These are phyloP conservation scores for Cercospora berteroae DNA, from an alignment of 2,329 filamentous ascomycete species.

Conservation along the genomic window DNA sequence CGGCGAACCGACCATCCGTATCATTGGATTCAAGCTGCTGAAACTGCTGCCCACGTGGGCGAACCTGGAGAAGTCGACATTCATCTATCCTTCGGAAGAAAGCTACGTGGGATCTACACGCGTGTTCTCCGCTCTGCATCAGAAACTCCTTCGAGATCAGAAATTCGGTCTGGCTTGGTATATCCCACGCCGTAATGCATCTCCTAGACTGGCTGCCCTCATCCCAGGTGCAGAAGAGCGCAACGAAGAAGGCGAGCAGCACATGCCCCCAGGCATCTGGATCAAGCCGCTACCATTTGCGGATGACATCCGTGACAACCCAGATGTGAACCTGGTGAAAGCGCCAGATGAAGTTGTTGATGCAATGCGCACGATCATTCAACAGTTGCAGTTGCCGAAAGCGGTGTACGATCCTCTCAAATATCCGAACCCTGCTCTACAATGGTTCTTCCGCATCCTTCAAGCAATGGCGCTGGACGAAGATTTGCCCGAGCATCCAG, in stretches of 20 bases:
- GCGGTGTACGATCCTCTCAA: constrained; percentile 78
- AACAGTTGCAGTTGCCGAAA: constrained; percentile 85
- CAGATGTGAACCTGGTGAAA: constrained; percentile 57
- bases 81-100: constrained; percentile 91
- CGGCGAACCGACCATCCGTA: constrained; percentile 76
- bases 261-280: constrained; percentile 82
- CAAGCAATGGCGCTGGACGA: constrained; percentile 91
- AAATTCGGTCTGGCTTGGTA: constrained; percentile 91
- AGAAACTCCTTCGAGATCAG: constrained; percentile 74
- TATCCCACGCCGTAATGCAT: constrained; percentile 75
- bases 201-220: constrained; percentile 76
- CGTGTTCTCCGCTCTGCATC: constrained; percentile 86
- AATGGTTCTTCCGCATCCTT: constrained; percentile 96
- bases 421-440: constrained; percentile 80
- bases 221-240: constrained; percentile 69
- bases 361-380: constrained; percentile 75
- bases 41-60: constrained; percentile 76
- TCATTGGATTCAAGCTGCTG: constrained; percentile 90
- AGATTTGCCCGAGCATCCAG: constrained; percentile 70
- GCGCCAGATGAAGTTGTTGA: constrained; percentile 72
- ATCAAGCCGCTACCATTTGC: constrained; percentile 82
- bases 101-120: constrained; percentile 87
- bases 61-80: constrained; percentile 79
- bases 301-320: constrained; percentile 78
- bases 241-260: constrained; percentile 66